Conservation (phyloP, 805 yeast genomes). For the Metschnikowia noctiluminum region DNA sequence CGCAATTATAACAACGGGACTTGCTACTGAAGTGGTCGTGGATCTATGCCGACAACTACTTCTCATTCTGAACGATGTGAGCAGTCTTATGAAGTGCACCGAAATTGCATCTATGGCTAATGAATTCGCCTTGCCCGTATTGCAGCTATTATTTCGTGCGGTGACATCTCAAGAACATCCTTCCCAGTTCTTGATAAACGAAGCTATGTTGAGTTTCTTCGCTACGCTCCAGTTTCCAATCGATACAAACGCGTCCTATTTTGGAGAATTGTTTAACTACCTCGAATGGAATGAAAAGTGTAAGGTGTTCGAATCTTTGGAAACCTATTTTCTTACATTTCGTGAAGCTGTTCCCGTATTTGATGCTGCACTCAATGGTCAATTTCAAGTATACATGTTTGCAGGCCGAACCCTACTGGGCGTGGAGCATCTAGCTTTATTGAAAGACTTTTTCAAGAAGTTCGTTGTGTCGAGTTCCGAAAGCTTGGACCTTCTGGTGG, state of each 20-base stretch:
- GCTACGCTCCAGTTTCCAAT: constrained; percentile 25
- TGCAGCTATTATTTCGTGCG: constrained; percentile 37
- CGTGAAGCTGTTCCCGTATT: constrained; percentile 10
- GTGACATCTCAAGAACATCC: constrained; percentile 20
- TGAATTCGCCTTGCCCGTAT: constrained; percentile 41
- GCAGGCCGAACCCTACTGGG: constrained; percentile 1
- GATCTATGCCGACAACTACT: neutral
- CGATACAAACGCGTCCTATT: constrained; percentile 29
- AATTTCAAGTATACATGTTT: neutral
- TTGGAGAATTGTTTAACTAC: constrained; percentile 38
- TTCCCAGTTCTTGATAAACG: constrained; percentile 9
- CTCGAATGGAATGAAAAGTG: constrained; percentile 29
- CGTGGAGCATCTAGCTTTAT: constrained; percentile 31
- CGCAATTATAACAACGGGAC: constrained; percentile 4
- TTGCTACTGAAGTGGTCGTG: neutral
- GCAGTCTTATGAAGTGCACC: neutral
- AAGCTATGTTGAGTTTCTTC: constrained; percentile 7
- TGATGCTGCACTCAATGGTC: neutral
- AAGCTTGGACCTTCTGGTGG: constrained; percentile 19
- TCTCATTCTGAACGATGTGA: neutral
- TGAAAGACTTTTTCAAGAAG: constrained; percentile 45
- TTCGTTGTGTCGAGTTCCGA: constrained; percentile 38
- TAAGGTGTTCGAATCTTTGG: constrained; percentile 26
- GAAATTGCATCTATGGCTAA: constrained; percentile 13
- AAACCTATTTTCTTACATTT: constrained; percentile 24